Conservation (phyloP, 176 grass and related monocot genomes). For the Avena sativa region DNA sequence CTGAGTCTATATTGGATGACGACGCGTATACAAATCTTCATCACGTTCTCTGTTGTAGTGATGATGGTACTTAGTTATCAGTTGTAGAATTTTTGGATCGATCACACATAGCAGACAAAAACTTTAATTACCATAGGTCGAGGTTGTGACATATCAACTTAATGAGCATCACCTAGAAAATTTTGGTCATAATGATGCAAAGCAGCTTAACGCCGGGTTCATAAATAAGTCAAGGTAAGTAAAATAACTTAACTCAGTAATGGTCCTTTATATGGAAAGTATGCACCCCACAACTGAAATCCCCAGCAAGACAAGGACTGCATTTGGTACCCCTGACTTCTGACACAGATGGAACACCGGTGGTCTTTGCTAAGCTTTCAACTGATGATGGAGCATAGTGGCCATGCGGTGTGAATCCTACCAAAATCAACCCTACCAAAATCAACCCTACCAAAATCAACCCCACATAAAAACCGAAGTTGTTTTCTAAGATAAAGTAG, state of each 20-base stretch:
- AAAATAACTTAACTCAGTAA: slow-evolving; percentile 43
- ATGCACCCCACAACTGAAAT: slow-evolving; percentile 19
- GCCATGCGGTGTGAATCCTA: slow-evolving; percentile 50
- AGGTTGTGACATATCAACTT: slow-evolving; percentile 49
- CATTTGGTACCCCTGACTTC: slow-evolving; percentile 18
- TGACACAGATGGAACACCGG: slow-evolving; percentile 30
- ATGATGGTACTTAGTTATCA: background rate
- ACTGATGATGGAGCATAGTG: slow-evolving; percentile 35
- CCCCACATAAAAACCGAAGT: background rate
- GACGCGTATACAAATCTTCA: slow-evolving; percentile 19
- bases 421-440: slow-evolving; percentile 38
- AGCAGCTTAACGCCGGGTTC: slow-evolving; percentile 8
- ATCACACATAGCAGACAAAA: slow-evolving; percentile 36
- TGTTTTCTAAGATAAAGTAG: slow-evolving; percentile 20
- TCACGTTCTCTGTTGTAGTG: slow-evolving; percentile 18
- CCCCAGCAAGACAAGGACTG: slow-evolving; percentile 11
- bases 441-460: slow-evolving; percentile 52
- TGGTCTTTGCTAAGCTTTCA: slow-evolving; percentile 39
- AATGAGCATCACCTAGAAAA: slow-evolving; percentile 47
- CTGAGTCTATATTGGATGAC: slow-evolving; percentile 32
- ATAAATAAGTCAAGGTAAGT: slow-evolving; percentile 4
- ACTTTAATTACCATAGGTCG: slow-evolving; percentile 45
- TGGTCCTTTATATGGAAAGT: slow-evolving; percentile 37
- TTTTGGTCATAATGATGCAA: slow-evolving; percentile 28
- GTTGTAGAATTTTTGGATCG: slow-evolving; percentile 24